A percentile compares a stretch with the other conserved stretches of the same genome.
Conservation (phyloP, 352 stramenopile genomes). For the Phytophthora crassamura region DNA sequence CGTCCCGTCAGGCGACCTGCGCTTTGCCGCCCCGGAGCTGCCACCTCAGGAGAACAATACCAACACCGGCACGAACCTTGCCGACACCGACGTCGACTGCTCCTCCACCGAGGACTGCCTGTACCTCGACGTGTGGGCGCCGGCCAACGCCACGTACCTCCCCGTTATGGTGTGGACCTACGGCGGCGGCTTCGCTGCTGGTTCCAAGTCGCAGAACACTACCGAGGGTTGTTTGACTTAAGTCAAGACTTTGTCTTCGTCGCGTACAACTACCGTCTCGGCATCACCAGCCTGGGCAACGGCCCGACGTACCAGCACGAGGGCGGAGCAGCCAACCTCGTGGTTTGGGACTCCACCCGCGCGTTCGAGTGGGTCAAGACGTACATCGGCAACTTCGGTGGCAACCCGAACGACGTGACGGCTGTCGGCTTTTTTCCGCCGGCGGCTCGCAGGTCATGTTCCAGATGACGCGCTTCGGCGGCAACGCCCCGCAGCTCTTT, state of each 20-base stretch:
- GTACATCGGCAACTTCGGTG: constrained; percentile 39
- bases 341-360: constrained; percentile 27
- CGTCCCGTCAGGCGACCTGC: constrained; percentile 15
- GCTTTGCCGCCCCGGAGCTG: constrained; percentile 18
- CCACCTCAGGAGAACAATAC: constrained; percentile 18
- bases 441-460: constrained; percentile 23
- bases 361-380: constrained; percentile 37
- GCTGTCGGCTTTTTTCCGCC: constrained; percentile 31
- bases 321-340: constrained; percentile 28
- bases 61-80: constrained; percentile 30
- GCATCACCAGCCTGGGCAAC: constrained; percentile 22
- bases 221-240: constrained; percentile 19
- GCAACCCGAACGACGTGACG: constrained; percentile 36
- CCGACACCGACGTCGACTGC: constrained; percentile 25
- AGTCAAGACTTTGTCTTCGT: constrained; percentile 31
- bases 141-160: constrained; percentile 20
- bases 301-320: constrained; percentile 28
- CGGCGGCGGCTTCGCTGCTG: constrained; percentile 24
- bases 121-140: constrained; percentile 35
- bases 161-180: constrained; percentile 42
- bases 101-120: constrained; percentile 34
- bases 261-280: constrained; percentile 39
- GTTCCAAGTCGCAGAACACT: constrained; percentile 20
- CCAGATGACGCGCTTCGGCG: constrained; percentile 22
- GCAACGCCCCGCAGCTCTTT: constrained; percentile 22